Conservation (phyloP, 2,329 filamentous ascomycete species). For the Xylariomycetidae sp. region DNA sequence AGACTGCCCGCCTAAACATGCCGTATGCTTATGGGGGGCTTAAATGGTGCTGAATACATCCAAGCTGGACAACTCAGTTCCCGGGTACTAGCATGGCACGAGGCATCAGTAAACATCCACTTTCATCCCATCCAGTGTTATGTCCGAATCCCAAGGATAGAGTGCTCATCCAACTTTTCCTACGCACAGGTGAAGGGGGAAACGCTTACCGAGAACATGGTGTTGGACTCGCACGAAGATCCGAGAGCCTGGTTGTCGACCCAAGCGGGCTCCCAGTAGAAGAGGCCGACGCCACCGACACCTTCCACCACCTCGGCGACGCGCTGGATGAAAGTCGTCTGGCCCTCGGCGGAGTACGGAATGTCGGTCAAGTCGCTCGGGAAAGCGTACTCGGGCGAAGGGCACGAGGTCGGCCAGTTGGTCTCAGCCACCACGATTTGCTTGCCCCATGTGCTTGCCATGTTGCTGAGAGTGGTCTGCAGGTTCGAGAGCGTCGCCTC, state of each 20-base stretch:
- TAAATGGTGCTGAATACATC: slow-evolving; percentile 48
- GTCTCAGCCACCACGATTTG: slow-evolving; percentile 64
- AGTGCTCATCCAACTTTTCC: too few relatives aligned
- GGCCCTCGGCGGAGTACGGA: slow-evolving; percentile 57
- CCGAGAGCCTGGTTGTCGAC: slow-evolving; percentile 58
- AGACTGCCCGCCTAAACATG: slow-evolving; percentile 2
- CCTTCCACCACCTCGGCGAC: slow-evolving; percentile 51
- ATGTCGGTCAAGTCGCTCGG: slow-evolving; percentile 54
- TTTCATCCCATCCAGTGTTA: too few relatives aligned
- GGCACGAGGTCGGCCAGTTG: slow-evolving; percentile 62
- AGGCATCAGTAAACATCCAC: too few relatives aligned
- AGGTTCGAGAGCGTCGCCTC: slow-evolving; percentile 54
- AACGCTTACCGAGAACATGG: slow-evolving; percentile 46
- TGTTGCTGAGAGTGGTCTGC: slow-evolving; percentile 47
- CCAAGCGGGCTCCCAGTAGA: slow-evolving; percentile 73
- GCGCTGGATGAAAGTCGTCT: slow-evolving; percentile 54
- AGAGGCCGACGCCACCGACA: slow-evolving; percentile 53
- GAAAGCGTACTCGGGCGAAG: slow-evolving; percentile 51
- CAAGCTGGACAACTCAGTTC: slow-evolving; percentile 51
- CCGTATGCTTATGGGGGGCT: not conserved
- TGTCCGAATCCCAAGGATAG: too few relatives aligned
- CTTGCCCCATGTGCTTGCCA: slow-evolving; percentile 58
- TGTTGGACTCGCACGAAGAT: slow-evolving; percentile 58
- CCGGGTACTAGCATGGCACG: too few relatives aligned
- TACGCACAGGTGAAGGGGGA: too few relatives aligned